Evolutionary conservation across 1,284 basidiomycete genomes (phyloP), one percentile per base, ranked within the genome.

Genomic region (Phaffia rhodozyma): DNA sequence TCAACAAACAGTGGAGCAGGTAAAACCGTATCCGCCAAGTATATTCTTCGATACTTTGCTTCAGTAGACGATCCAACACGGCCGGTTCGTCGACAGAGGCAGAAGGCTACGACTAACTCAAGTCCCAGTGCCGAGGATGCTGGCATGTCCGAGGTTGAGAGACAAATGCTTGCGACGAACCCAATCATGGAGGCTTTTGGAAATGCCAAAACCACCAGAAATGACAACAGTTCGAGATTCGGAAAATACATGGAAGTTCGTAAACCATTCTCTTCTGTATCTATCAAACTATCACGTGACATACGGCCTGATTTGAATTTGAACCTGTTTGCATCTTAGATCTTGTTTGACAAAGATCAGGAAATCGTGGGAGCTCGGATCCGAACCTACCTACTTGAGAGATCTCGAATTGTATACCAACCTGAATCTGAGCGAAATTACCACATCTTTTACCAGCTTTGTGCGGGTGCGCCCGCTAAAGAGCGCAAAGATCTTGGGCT

Each of bases 371-470:
- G 96, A 48, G 96, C 96, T 18, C 86, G 92, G 51, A 97, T 98
- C 72, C 86, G 96, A 68, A 98, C 96, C 55, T 99, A 98, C 77
- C 84, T 98, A 27, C 80, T 99, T 62, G 96, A 99, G 74, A 89
- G 96, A 43, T 97, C 93, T 50, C 86, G 96, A 68, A 86, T 99
- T 68, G 93, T 97, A 62, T 97, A 96, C 76, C 96, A 98, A 76
- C 93, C 96, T 21, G 82, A 89, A 69, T 91, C 88, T 25, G 96
- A 99, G 77, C 86, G 96, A 65, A 99, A 98, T 76, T 99, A 98
- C 75, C 96, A 99, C 77, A 97, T 99, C 72, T 99, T 99, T 80
- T 98, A 99, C 77, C 96, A 99, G 75, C 80, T 99, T n/a, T 91
- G 94, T 70, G 89, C 94, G 2, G 96, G 96, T 61, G 92, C 91